Evolutionary conservation across 2,329 filamentous ascomycete species (phyloP), one percentile per base, ranked within the genome.

Genomic region (Tympanopsis confertula): DNA sequence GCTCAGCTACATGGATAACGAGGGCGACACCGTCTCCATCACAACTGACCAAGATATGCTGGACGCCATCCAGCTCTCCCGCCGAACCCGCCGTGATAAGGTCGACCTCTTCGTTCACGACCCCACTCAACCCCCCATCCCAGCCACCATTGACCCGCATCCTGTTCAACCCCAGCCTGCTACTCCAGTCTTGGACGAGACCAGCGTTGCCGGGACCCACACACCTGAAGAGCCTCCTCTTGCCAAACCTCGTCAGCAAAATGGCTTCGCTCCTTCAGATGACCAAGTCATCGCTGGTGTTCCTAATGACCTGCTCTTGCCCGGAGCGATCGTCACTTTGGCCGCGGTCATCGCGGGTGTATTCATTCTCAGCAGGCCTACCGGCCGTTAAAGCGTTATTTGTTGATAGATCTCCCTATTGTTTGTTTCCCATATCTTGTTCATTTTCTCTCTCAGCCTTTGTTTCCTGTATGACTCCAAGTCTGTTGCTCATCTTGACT

Each of bases 71-170:
- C 69, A 80, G 15, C 72, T 96, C 19, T 86, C 89, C 4, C 81
- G 86, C 42, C 78, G 83, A 41, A 71, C 74, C 35, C 77, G 69
- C 47, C 79, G 78, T 35, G 91, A 96, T 48, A 98, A 98, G 69
- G 91, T 98, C 15, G 91, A 98, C 51, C 71, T 98, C 13, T 96
- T 94, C 50, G 88, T 96, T 12, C 91, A 98, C 56, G 84, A 98
- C 50, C 88, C 89, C 1, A 78, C 87, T 44, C 82, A 91, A 61
- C 78, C 89, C n/a, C 84, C 88, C 0, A 71, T 87, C n/a, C 66
- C 77, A 7, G 65, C 72, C 1, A 71, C 75, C 0, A 58, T 78
- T 7, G 30, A 33, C 10, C 69, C 30, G 7, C 30, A 33, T 7
- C 30, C 30, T 17, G 30, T 15, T 10, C 30, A 10, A 10, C 7